Base-by-base conservation (phyloP, 2,329 filamentous ascomycete genomes). In the Monosporascus sp. region DNA sequence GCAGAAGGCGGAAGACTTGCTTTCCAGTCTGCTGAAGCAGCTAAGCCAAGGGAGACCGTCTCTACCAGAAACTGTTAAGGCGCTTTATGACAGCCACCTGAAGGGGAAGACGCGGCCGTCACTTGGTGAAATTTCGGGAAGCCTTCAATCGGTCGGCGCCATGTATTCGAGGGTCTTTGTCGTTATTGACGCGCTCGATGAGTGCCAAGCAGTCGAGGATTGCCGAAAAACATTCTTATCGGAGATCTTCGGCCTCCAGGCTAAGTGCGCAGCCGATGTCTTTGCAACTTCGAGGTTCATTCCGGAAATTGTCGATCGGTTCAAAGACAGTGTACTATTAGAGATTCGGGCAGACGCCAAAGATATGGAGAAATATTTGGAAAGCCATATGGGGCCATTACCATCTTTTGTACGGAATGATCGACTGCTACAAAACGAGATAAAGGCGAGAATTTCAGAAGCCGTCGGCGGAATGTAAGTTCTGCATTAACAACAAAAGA, bases 281-380 rank as follows among this genome's bases (percentile, higher is more conserved):
- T 51, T 62, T 38, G 54, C 50, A 3, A 60, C 57, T 39, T 61
- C 59, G 37, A 18, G 57, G 47, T 25, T 47, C 25, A 59, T 61
- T 22, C 53, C 50, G 9, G 50, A 59, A 9, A 59, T 63, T 22
- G 41, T 14, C 3, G 45, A 51, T 15, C 24, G 20, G n/a, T 59
- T 60, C 38, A 22, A 55, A 15, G 37, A 22, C 1, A 52, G 46
- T 6, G 3, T 48, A 5, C 25, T 3, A 6, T n/a, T 66, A 5
- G 63, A 70, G 46, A 70, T 73, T 17, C 55, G 53, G 15, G 71
- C 69, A 3, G 44, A 17, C 2, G 53, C 61, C 9, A 52, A 58
- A 5, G 70, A 72, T 58, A 53, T 70, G 20, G 15, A 39, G 22
- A 55, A 44, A 35, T 71, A 67, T 47, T 46, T 72, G 3, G 49